Conservation (phyloP, 106 monocot species). For the Dendrobium nobile region DNA sequence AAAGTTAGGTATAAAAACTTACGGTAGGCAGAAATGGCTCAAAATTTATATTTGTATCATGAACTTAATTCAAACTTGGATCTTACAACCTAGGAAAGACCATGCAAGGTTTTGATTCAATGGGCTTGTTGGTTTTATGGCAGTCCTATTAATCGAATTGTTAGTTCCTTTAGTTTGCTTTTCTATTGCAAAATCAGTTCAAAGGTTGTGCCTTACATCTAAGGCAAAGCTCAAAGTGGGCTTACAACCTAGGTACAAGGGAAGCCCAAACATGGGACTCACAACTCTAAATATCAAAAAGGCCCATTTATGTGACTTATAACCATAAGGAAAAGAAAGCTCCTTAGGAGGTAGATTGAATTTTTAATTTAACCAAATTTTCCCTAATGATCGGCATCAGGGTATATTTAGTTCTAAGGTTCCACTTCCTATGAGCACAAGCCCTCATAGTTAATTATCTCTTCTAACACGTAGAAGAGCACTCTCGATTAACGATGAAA, state of each 20-base stretch:
- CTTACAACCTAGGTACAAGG: background rate
- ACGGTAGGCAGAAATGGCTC: too few relatives aligned
- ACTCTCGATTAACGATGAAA: too few relatives aligned
- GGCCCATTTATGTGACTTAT: background rate
- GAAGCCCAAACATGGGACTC: background rate
- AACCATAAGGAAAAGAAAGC: background rate
- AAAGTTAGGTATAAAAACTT: too few relatives aligned
- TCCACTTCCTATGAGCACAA: too few relatives aligned
- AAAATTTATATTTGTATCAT: background rate
- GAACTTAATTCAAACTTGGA: background rate
- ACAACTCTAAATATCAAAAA: background rate
- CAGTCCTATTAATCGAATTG: background rate
- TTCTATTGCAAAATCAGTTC: background rate
- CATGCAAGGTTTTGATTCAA: too few relatives aligned
- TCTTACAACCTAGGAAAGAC: background rate
- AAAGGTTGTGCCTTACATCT: background rate
- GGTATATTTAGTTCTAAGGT: too few relatives aligned
- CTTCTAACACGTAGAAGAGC: too few relatives aligned
- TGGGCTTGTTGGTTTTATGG: background rate
- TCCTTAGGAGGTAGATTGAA: background rate
- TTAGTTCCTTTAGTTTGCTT: background rate
- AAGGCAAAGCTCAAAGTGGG: background rate
- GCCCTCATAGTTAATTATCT: too few relatives aligned
- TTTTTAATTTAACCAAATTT: too few relatives aligned
- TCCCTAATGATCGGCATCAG: too few relatives aligned